Evolutionary conservation across 1,284 basidiomycete genomes (phyloP), one percentile per base, ranked within the genome.

Genomic region (Termitomyces sp.): DNA sequence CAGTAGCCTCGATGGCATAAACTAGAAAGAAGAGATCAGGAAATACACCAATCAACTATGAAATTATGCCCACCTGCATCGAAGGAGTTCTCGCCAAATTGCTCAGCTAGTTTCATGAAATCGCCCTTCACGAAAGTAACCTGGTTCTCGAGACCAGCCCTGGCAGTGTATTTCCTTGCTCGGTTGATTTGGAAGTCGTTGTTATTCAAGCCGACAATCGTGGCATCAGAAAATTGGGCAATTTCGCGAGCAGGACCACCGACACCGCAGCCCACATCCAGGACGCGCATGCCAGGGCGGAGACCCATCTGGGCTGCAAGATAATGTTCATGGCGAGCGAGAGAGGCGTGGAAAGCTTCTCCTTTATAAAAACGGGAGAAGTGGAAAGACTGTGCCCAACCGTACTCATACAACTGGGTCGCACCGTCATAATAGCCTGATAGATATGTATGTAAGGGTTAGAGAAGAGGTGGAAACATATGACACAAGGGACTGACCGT

Each of bases 291-390:
- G 39, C 92, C 91, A 5, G 92, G 86, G 55, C 84, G 84, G 59
- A 94, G 75, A 46, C 72, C 68, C 84, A 96, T 93, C 66, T 91
- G 82, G 5, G 85, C 75, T 10, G 95, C 86, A 58, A 99, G 91
- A 76, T 96, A 99, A 75, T 99, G 96, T 75, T 99, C 96, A 68
- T 99, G 96, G 50, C 97, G 88, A 14, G 96, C 95, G 53, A 99
- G 80, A 50, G 90, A 83, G 5, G 81, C 81, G 40, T 74, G 66
- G 66, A 99, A 98, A 1, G 84, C 83, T 72, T 99, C 97, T 59
- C 96, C 97, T 71, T 88, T 89, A 83, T 91, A 94, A 79, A 97
- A 99, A 38, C 97, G 92, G 52, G 92, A 97, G 72, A 99, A 99
- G 75, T 99, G 96, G 84, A 99, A 99, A 43, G 89, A 95, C 55